Evolutionary conservation across 208 protist species (phyloP), one percentile per base, ranked within the genome.

Genomic region (Leishmania guyanensis): DNA sequence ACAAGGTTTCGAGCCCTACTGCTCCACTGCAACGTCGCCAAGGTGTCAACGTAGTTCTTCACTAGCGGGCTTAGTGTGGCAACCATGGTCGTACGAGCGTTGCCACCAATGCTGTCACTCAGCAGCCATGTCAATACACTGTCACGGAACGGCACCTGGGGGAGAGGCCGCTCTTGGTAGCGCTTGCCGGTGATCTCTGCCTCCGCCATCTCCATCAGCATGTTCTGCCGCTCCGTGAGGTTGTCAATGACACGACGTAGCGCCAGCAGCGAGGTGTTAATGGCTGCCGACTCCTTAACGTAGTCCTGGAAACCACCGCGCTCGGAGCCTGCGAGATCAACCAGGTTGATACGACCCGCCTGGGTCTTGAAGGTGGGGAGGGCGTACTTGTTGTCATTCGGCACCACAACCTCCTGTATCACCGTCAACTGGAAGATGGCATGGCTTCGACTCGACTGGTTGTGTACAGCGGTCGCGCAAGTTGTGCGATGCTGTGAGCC

Each of bases 401-500:
- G 92, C 10, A 91, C 86, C 51, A 88, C 91, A 75, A 86, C 69
- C 87, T 96, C 91, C 83, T 92, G 91, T 73, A 96, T 87, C 43
- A 98, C 88, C 22, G 93, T 96, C 46, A 98, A 82, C 75, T 97
- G 92, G 83, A 95, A 98, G 48, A 98, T 96, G 50, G 95, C 94
- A 78, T 98, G 96, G 75, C 94, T 96, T 64, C 96, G 94, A 66
- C 92, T 96, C 26, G 93, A 97, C 75, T 96, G 92, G 75, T 98
- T 94, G 84, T 98, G 94, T 71, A 97, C 89, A 10, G 91, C 92
- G 10, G 98, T 99, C 53, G 94, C 90, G 51, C 95, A 96, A 50
- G 98, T 98, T 6, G 96, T 97, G 80, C 98, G 93, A 82, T 98
- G 96, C 79, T 89, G 83, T 26, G 88, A 94, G 86, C 98, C 98